Conservation (phyloP, 1,284 basidiomycete species). For the Ganoderma resinaceum region DNA sequence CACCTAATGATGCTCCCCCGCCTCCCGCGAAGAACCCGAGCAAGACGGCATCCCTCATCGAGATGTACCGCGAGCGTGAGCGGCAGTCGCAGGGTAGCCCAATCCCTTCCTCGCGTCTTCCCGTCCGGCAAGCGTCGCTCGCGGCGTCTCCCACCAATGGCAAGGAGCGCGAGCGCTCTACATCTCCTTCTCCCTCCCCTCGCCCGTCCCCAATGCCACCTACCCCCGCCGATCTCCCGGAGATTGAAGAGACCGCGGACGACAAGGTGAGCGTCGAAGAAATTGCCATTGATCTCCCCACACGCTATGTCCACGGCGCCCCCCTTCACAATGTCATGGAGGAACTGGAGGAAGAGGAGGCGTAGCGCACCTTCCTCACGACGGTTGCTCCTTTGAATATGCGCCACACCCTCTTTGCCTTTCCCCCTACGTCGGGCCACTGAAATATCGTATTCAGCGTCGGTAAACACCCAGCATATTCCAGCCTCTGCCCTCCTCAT, state of each 20-base stretch:
- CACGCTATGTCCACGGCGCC: constrained; percentile 84
- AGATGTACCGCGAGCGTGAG: constrained; percentile 83
- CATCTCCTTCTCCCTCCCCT: constrained; percentile 18
- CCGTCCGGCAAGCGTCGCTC: constrained; percentile 41
- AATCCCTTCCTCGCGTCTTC: constrained; percentile 44
- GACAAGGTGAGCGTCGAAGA: constrained; percentile 35
- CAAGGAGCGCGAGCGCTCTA: constrained; percentile 14
- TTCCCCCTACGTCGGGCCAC: constrained; percentile 26
- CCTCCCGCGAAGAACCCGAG: constrained; percentile 42
- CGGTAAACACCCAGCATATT: constrained; percentile 25
- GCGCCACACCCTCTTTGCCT: constrained; percentile 11
- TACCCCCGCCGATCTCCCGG: constrained; percentile 30
- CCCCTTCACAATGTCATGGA: constrained; percentile 87
- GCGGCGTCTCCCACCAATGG: constrained; percentile 14
- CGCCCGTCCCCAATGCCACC: constrained; percentile 28
- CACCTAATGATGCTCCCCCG: constrained; percentile 14
- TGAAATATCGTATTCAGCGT: constrained; percentile 33
- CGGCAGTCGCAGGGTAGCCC: constrained; percentile 31
- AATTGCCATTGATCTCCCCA: constrained; percentile 51
- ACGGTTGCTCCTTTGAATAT: constrained; percentile 24
- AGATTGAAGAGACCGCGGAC: constrained; percentile 35
- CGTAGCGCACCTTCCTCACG: constrained; percentile 26
- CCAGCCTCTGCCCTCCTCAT: constrained; percentile 4
- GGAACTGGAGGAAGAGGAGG: constrained; percentile 69
- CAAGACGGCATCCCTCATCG: constrained; percentile 78